These are phyloP conservation scores for Uronychia binucleata DNA, from an alignment of 73 alveolate genomes.

Conservation along the genomic window DNA sequence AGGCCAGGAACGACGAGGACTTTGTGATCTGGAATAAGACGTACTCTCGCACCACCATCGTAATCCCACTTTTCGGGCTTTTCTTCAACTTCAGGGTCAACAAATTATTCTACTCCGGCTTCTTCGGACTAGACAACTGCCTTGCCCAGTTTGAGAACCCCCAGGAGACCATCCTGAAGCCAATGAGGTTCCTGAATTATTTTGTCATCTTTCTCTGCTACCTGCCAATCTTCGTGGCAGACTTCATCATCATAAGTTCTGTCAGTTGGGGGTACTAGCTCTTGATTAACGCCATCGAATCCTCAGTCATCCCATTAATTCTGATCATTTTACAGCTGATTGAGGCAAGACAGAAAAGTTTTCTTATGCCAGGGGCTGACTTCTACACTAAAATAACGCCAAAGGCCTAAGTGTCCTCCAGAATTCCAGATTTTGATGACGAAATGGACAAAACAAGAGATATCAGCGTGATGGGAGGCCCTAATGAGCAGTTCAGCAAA, in stretches of 20 bases:
- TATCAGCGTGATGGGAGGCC: slow-evolving; percentile 1
- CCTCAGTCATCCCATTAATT: slow-evolving; percentile 25
- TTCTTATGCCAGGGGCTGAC: background rate
- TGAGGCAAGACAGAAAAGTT: background rate
- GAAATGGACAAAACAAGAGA: background rate
- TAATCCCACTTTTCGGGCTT: slow-evolving; percentile 26
- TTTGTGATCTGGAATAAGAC: slow-evolving; percentile 20
- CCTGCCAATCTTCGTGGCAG: slow-evolving; percentile 48
- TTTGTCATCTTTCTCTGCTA: slow-evolving; percentile 31
- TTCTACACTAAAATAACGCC: background rate
- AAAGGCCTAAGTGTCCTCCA: slow-evolving; percentile 15
- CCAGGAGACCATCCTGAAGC: slow-evolving; percentile 27
- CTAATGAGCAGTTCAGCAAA: no score
- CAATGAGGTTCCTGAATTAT: slow-evolving; percentile 42
- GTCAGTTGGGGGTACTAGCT: slow-evolving; percentile 58
- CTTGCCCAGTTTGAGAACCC: slow-evolving; percentile 44
- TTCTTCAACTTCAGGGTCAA: slow-evolving; percentile 23
- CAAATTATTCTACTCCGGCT: slow-evolving; percentile 61
- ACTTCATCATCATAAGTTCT: slow-evolving; percentile 9
- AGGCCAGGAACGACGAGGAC: slow-evolving; percentile 23
- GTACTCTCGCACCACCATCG: slow-evolving; percentile 31
- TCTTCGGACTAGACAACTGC: slow-evolving; percentile 62
- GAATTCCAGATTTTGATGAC: slow-evolving; percentile 6
- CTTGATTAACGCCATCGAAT: slow-evolving; percentile 44
- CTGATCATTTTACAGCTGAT: slow-evolving; percentile 17